Evolutionary conservation across 2,329 filamentous ascomycete species (phyloP), one percentile per base, ranked within the genome.

Genomic region (Furcasterigmium sp.): DNA sequence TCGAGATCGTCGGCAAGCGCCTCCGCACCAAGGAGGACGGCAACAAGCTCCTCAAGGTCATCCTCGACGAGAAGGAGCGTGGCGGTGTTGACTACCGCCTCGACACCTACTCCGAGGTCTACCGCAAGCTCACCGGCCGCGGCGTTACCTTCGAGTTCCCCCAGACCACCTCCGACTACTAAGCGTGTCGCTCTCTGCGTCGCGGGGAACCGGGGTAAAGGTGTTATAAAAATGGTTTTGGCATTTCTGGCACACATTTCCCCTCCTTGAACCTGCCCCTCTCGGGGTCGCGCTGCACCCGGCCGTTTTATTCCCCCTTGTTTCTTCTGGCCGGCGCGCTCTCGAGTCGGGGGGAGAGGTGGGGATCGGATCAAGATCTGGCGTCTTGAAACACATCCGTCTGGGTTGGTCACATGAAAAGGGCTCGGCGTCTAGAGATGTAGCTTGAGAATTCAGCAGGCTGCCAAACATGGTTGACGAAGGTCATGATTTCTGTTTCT

Each of bases 31-130:
- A 95, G 80, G 91, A 97, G 82, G 93, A 98, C 75, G 90, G 90
- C 73, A 85, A 80, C 85, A 97, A 97, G 87, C 76, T 89, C 69
- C 84, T 97, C 75, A 98, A 98, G 87, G 89, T 98, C 70, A 82
- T 98, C 68, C 84, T 98, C 50, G 93, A 98, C 74, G 93, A 97
- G 87, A 98, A 98, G 89, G 93, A 98, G 87, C 88, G 91, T 64
- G 91, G 91, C 66, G 90, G 91, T 72, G 91, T 98, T 62, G 93
- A 98, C 82, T 96, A 97, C 87, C 84, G 93, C 72, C 88, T 98
- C 62, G 93, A 98, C 76, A 96, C 91, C 70, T 98, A 98, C 83
- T 88, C 89, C 56, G 93, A 98, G 84, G 93, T 98, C 69, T 98
- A 98, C 87, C 89, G 90, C 75, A 85, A 89, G 65, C 80, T 98